These are phyloP conservation scores for Chlamydomonas sp. DNA, from an alignment of 139 green algal species.

Conservation along the genomic window DNA sequence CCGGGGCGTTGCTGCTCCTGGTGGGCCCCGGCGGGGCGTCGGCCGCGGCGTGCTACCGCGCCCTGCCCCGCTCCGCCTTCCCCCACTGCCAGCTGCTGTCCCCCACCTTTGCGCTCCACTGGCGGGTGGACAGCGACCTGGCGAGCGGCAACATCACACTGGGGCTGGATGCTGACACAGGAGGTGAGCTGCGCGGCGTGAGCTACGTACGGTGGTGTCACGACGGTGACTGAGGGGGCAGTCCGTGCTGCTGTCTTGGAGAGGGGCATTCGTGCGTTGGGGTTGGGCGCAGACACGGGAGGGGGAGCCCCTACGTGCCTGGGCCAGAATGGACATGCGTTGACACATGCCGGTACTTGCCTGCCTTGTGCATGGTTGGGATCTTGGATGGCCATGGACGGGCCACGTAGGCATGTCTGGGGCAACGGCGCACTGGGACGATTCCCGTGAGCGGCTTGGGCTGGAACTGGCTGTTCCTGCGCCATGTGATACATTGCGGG, in stretches of 20 bases:
- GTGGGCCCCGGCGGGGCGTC: neutral
- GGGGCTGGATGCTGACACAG: constrained; percentile 27
- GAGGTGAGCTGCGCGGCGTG: neutral
- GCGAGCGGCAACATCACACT: neutral
- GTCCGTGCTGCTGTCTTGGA: no score
- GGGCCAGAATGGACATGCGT: no score
- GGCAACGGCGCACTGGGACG: no score
- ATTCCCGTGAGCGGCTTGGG: no score
- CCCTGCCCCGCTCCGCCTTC: constrained; percentile 7
- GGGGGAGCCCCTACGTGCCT: no score
- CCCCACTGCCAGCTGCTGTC: constrained; percentile 27
- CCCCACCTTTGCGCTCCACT: constrained; percentile 19
- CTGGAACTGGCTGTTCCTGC: no score
- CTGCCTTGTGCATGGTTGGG: no score
- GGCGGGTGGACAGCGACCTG: neutral
- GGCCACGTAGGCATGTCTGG: no score
- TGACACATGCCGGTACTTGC: no score
- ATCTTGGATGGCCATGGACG: no score
- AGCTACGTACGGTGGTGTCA: neutral
- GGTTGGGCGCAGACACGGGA: no score
- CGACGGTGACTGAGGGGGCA: neutral
- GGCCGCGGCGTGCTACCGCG: constrained; percentile 9
- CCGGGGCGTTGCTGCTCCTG: neutral
- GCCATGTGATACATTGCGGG: no score
- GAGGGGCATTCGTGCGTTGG: neutral